Conservation (phyloP, 768 basidiomycete species). For the Agrocybe chaxingu region DNA sequence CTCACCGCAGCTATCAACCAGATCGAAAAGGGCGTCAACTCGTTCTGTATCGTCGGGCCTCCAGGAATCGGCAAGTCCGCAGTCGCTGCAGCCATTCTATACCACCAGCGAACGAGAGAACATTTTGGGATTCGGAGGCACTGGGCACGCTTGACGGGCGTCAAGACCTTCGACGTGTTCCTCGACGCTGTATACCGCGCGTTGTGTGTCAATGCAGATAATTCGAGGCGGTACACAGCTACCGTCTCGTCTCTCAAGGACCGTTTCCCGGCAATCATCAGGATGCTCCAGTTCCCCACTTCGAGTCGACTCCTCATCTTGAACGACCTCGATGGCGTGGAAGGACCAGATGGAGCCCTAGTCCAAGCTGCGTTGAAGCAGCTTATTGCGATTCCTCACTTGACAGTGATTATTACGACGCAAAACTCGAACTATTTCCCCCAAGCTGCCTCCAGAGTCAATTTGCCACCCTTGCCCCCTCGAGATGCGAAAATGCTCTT, state of each 20-base stretch:
- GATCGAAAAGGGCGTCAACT: not conserved
- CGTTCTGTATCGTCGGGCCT: conserved; percentile 5
- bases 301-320: conserved; percentile 2
- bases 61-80: conserved; percentile 11
- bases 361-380: conserved; percentile 3
- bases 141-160: conserved; percentile 2
- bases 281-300: not conserved
- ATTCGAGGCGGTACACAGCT: not conserved
- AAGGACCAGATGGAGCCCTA: not conserved
- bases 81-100: conserved; percentile 4
- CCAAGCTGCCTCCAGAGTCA: not conserved
- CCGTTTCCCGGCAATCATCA: not conserved
- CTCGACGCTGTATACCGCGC: not conserved
- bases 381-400: conserved; percentile 1
- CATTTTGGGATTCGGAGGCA: conserved; percentile 6
- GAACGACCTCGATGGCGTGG: conserved; percentile 8
- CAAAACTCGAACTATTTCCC: conserved; percentile 3
- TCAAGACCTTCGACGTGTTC: not conserved
- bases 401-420: conserved; percentile 9
- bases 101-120: conserved; percentile 1
- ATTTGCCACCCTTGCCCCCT: conserved; percentile 2
- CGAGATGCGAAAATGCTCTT: conserved; percentile 7
- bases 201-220: not conserved
- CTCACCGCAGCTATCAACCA: not conserved
- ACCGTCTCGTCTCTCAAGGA: not conserved